Conservation (phyloP, 2,329 filamentous ascomycete genomes). For the Nothopassalora personata region DNA sequence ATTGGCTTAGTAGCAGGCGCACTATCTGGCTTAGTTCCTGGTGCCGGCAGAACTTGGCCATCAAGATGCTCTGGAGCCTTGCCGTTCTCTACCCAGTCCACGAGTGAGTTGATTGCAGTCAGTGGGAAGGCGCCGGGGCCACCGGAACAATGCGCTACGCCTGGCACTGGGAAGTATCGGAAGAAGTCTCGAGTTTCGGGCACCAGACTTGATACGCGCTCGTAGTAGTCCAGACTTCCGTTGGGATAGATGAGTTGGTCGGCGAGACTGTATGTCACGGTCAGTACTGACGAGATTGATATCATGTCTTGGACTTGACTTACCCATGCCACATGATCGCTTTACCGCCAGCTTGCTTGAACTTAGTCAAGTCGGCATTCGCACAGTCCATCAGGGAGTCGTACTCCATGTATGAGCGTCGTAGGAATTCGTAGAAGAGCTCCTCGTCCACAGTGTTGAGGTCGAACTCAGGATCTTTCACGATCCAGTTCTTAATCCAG, state of each 20-base stretch:
- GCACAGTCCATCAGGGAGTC: slow-evolving; percentile 33
- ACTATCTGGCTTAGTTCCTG: neutral
- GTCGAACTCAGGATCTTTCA: slow-evolving; percentile 25
- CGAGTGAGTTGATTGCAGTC: slow-evolving; percentile 11
- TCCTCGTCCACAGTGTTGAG: slow-evolving; percentile 15
- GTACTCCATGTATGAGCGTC: slow-evolving; percentile 22
- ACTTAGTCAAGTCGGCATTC: slow-evolving; percentile 34
- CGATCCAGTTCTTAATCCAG: slow-evolving; percentile 35
- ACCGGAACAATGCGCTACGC: slow-evolving; percentile 34
- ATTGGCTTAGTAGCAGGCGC: slow-evolving; percentile 4
- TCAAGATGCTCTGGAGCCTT: slow-evolving; percentile 20
- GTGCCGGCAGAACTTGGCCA: slow-evolving; percentile 1
- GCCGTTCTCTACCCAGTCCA: slow-evolving; percentile 28
- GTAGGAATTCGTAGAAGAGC: slow-evolving; percentile 15
- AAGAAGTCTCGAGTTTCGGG: slow-evolving; percentile 30
- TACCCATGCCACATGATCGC: slow-evolving; percentile 27
- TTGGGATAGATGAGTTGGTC: slow-evolving; percentile 35
- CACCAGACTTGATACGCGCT: slow-evolving; percentile 20
- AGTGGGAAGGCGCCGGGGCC: slow-evolving; percentile 27
- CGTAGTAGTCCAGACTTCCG: slow-evolving; percentile 35
- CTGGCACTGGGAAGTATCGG: slow-evolving; percentile 35
- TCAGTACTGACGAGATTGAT: neutral
- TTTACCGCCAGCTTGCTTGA: slow-evolving; percentile 35
- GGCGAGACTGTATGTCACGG: slow-evolving; percentile 18
- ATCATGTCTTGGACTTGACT: neutral